Percentiles rank a stretch among this genome's conserved stretches.
Evolutionary conservation across 1,284 basidiomycete species (phyloP).

Genomic region (Microbotryum saponariae): DNA sequence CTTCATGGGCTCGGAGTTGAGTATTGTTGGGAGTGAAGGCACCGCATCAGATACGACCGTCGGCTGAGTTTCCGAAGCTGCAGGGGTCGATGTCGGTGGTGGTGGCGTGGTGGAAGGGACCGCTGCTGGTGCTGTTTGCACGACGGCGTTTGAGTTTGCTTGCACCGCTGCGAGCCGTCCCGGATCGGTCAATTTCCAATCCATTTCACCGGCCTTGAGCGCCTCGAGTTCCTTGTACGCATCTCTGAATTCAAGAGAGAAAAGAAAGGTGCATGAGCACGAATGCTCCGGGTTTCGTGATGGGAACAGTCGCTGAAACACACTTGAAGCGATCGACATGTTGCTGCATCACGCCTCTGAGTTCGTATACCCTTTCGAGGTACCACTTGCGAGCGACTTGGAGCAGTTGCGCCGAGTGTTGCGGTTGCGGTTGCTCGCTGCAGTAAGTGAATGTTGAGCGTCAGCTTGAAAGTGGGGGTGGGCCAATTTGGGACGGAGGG

Average conservation of each 20-base stretch:
- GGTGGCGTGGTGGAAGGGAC: too few species aligned
- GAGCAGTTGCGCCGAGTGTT: slow-evolving; percentile 9
- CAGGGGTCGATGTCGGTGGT: too few species aligned
- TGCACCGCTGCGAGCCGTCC: not conserved
- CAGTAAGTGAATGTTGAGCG: not conserved
- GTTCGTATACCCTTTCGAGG: slow-evolving; percentile 26
- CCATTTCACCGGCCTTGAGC: slow-evolving; percentile 21
- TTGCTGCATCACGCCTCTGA: slow-evolving; percentile 21
- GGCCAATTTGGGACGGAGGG: slow-evolving; percentile 1
- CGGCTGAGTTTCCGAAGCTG: too few species aligned
- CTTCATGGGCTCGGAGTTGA: too few species aligned
- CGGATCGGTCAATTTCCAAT: slow-evolving; percentile 16
- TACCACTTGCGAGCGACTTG: slow-evolving; percentile 29
- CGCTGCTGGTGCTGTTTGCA: too few species aligned
- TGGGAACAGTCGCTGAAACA: not conserved
- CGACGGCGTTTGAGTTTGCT: too few species aligned
- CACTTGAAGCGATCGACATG: slow-evolving; percentile 28
- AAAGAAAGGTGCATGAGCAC: too few species aligned
- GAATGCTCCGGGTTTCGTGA: too few species aligned
- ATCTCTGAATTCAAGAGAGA: slow-evolving; percentile 4
- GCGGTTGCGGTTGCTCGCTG: slow-evolving; percentile 5
- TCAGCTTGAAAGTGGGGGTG: too few species aligned
- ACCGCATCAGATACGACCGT: too few species aligned
- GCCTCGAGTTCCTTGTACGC: slow-evolving; percentile 23
- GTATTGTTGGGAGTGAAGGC: too few species aligned